A percentile compares a stretch with the other conserved stretches of the same genome.
phyloP scores from a whole-genome alignment of 768 basidiomycete genomes.

The Leccinum broughii region DNA sequence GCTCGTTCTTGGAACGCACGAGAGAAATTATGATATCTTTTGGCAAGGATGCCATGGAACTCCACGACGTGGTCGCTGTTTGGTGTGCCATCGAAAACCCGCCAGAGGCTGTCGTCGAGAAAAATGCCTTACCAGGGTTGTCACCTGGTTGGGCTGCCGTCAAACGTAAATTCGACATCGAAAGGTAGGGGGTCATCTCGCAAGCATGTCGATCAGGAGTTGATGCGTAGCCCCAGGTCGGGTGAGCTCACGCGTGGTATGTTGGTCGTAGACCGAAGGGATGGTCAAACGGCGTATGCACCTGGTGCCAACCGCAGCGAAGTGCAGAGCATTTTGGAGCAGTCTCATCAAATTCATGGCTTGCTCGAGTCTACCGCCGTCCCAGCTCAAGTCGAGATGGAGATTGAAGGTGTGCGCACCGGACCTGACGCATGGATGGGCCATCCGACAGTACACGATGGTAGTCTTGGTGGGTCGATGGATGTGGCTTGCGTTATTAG shows the following conservation, averaged over 20 bases:
- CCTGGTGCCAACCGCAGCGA: slow-evolving; percentile 65
- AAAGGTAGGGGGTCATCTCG: slow-evolving; percentile 47
- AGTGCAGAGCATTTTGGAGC: slow-evolving; percentile 54
- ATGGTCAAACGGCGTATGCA: slow-evolving; percentile 61
- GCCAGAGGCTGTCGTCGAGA: slow-evolving; percentile 38
- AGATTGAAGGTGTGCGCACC: slow-evolving; percentile 25
- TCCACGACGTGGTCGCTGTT: slow-evolving; percentile 87
- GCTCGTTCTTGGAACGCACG: slow-evolving; percentile 73
- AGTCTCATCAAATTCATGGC: slow-evolving; percentile 32
- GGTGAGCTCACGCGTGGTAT: slow-evolving; percentile 86
- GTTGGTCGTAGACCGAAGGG: slow-evolving; percentile 80
- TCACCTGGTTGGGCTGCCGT: slow-evolving; percentile 56
- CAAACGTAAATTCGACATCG: slow-evolving; percentile 62
- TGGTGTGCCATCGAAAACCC: slow-evolving; percentile 84
- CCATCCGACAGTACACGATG: slow-evolving; percentile 20
- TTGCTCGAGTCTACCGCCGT: slow-evolving; percentile 51
- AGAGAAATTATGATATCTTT: slow-evolving; percentile 76
- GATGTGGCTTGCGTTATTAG: slow-evolving; percentile 50
- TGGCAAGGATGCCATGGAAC: slow-evolving; percentile 83
- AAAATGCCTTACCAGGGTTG: slow-evolving; percentile 27
- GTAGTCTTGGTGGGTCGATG: slow-evolving; percentile 23
- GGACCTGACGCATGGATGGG: slow-evolving; percentile 24
- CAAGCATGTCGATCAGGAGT: background rate
- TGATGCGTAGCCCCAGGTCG: slow-evolving; percentile 38
- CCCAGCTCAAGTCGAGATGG: slow-evolving; percentile 56